Conservation (phyloP, 2,329 filamentous ascomycete species). For the Fusarium lyarnte region DNA sequence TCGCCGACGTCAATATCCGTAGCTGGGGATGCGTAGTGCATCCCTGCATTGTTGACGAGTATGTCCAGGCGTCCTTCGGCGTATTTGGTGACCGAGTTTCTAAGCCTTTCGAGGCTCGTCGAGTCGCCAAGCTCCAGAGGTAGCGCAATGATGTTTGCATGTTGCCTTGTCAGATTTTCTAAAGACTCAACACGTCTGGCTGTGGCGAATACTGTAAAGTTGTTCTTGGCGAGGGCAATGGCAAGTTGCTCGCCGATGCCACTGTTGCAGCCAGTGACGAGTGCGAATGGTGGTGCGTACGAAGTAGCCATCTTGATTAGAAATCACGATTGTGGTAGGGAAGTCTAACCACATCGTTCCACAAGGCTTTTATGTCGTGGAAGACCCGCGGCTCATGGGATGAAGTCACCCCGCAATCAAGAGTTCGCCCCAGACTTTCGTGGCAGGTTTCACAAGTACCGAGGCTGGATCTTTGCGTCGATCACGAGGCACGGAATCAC, state of each 20-base stretch:
- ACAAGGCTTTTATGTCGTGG: not conserved
- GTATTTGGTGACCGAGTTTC: not conserved
- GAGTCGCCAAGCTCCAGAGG: not conserved
- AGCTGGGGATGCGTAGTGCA: not conserved
- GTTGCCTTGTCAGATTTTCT: rapidly evolving
- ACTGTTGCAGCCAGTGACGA: not conserved
- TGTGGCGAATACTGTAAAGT: not conserved
- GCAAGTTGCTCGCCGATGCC: not conserved
- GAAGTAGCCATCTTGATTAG: not conserved
- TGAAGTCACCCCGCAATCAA: rapidly evolving
- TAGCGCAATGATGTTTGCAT: not conserved
- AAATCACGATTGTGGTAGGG: too few species aligned
- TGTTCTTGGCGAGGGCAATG: not conserved
- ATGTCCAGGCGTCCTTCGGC: not conserved
- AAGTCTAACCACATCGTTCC: too few species aligned
- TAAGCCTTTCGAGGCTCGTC: rapidly evolving
- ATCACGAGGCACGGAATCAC: not conserved
- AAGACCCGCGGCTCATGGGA: not conserved
- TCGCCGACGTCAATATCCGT: not conserved
- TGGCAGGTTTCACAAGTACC: rapidly evolving
- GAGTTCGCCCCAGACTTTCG: rapidly evolving
- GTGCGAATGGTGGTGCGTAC: rapidly evolving
- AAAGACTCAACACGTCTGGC: not conserved
- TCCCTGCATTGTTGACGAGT: not conserved
- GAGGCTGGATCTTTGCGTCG: not conserved